Percentiles rank a stretch among this genome's conserved stretches.
Conservation (phyloP, 306 rosid species). For the Trichosanthes cucumerina region DNA sequence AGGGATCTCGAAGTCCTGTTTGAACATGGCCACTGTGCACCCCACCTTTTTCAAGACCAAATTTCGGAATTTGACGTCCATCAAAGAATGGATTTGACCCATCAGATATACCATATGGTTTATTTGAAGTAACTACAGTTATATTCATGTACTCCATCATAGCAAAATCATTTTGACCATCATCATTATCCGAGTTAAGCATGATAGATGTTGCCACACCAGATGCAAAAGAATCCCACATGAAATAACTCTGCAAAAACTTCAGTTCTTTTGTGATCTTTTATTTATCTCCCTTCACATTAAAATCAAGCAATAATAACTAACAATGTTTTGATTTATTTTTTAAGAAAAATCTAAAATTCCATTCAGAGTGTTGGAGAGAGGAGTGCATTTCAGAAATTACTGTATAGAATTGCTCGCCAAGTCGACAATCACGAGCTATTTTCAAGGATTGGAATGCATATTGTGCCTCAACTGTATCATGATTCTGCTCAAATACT, state of each 20-base stretch:
- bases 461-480: constrained; percentile 71
- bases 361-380: neutral
- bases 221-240: constrained; percentile 87
- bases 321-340: neutral
- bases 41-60: constrained; percentile 48
- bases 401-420: constrained; percentile 53
- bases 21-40: constrained; percentile 90
- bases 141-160: constrained; percentile 80
- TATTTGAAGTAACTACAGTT: constrained; percentile 74
- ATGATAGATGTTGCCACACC: constrained; percentile 78
- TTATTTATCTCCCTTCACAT: constrained; percentile 11
- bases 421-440: constrained; percentile 71
- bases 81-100: constrained; percentile 82
- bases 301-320: neutral
- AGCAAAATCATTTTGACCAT: constrained; percentile 75
- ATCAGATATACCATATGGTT: constrained; percentile 68
- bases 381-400: constrained; percentile 5
- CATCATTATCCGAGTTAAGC: constrained; percentile 34
- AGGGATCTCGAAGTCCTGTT: constrained; percentile 67
- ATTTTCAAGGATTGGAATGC: constrained; percentile 72
- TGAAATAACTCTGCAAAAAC: constrained; percentile 59
- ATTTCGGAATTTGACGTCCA: constrained; percentile 44
- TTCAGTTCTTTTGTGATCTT: constrained; percentile 6
- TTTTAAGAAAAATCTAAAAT: neutral
- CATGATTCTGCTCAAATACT: constrained; percentile 46